Conservation (phyloP, 106 monocot species). For the Vanilla planifolia region DNA sequence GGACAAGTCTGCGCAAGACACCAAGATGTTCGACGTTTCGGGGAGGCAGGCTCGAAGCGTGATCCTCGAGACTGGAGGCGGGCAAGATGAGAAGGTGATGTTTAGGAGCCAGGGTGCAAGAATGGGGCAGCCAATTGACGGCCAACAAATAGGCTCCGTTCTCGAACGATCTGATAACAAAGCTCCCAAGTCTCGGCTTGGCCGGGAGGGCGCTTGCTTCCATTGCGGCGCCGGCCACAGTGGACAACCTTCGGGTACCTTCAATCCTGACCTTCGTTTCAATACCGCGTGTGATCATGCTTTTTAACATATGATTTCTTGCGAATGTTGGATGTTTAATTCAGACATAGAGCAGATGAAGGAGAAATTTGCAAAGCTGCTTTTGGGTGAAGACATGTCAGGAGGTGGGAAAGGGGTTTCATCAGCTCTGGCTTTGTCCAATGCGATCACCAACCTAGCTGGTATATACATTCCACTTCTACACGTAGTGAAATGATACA, state of each 20-base stretch:
- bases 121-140: neutral
- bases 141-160: slow-evolving; percentile 13
- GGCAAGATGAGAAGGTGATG: slow-evolving; percentile 3
- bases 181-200: slow-evolving; percentile 20
- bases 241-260: slow-evolving; percentile 16
- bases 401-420: slow-evolving; percentile 57
- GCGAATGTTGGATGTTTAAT: neutral
- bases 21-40: slow-evolving; percentile 18
- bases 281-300: neutral
- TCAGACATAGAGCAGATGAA: slow-evolving; percentile 39
- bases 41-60: slow-evolving; percentile 14
- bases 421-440: slow-evolving; percentile 53
- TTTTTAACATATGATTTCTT: neutral
- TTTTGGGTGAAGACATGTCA: slow-evolving; percentile 54
- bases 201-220: slow-evolving; percentile 7
- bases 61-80: neutral
- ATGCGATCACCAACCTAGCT: slow-evolving; percentile 57
- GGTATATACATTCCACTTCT: slow-evolving; percentile 20
- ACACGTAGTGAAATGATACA: too few species aligned
- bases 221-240: slow-evolving; percentile 5
- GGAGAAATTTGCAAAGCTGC: slow-evolving; percentile 48
- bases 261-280: neutral
- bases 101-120: slow-evolving; percentile 1
- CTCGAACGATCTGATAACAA: slow-evolving; percentile 6
- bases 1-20: slow-evolving; percentile 16